phyloP scores from a whole-genome alignment of 495 filamentous ascomycete genomes.

The Penicillium fimorum region DNA sequence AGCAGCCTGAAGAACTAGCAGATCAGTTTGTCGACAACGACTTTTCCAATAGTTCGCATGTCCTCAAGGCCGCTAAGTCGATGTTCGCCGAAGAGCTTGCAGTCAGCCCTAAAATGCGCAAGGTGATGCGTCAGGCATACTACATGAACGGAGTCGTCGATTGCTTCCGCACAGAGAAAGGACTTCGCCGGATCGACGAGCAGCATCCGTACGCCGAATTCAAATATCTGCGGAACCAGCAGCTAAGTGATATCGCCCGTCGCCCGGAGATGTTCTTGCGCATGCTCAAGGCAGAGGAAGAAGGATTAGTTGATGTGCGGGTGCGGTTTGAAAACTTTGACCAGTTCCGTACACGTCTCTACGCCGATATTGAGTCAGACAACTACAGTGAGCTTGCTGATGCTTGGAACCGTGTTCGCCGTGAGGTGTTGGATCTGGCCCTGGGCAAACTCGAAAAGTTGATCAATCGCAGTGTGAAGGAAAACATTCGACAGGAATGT shows the following conservation, averaged over 20 bases:
- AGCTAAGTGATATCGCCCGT: slow-evolving; percentile 71
- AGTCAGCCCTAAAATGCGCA: slow-evolving; percentile 85
- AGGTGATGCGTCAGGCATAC: slow-evolving; percentile 75
- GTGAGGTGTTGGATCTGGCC: slow-evolving; percentile 79
- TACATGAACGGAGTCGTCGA: slow-evolving; percentile 80
- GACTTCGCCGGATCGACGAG: slow-evolving; percentile 90
- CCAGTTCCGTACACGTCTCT: slow-evolving; percentile 69
- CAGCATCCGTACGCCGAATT: slow-evolving; percentile 96
- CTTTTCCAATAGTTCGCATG: slow-evolving; percentile 72
- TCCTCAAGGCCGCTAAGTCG: slow-evolving; percentile 72
- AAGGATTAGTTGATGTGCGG: slow-evolving; percentile 82
- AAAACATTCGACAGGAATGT: slow-evolving; percentile 84
- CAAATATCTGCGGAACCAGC: slow-evolving; percentile 91
- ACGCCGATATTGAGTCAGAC: slow-evolving; percentile 82
- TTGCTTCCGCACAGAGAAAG: slow-evolving; percentile 89
- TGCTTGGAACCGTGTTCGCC: slow-evolving; percentile 85
- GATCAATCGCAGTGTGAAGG: slow-evolving; percentile 87
- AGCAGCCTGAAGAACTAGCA: slow-evolving; percentile 80
- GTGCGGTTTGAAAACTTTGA: slow-evolving; percentile 72
- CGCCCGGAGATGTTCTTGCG: slow-evolving; percentile 85
- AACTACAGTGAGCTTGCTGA: slow-evolving; percentile 94
- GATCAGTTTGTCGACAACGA: slow-evolving; percentile 70
- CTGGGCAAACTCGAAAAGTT: slow-evolving; percentile 77
- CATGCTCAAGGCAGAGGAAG: slow-evolving; percentile 95
- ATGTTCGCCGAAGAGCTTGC: slow-evolving; percentile 92